Evolutionary conservation across 257 asterid genomes (phyloP), one percentile per base, ranked within the genome.

Genomic region (Penstemon eatonii): DNA sequence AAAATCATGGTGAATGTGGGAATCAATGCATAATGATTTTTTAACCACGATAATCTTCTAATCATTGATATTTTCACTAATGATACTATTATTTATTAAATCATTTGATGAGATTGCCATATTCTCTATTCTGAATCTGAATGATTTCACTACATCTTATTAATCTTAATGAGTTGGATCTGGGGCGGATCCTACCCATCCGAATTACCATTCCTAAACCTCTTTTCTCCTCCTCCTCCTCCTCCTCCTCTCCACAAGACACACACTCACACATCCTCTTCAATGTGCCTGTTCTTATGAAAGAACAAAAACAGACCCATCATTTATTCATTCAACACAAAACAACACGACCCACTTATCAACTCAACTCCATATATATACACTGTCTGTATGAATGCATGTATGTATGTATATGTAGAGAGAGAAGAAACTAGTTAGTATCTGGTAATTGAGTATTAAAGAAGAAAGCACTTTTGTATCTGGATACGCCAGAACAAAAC

Each of bases 381-480:
- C 18, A 15, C 18, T 49, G 33, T 41, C 4, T 8, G 10, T 0
- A 10, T 11, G 2, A 2, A 1, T 4, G 18, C 0, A 45, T 49
- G 33, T 41, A 8, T 8, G 10, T 0, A 10, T 11, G 2, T 12
- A 1, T 4, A 50, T 7, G 4, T 50, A 4, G 18, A 50, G 19
- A 55, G 25, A 55, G 8, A 55, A 19, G 3, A 58, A 38, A 10
- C 3, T 6, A 8, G 8, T 7, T 0, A 56, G 4, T 8, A 36
- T n/a, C 11, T 3, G 19, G 11, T 12, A 49, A 15, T 15, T 15
- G 18, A 52, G 39, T 65, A 75, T 61, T 70, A 66, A 74, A 65
- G 54, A 72, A 62, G 60, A 78, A 78, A 78, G 82, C 81, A 76
- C 76, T 71, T 74, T 81, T 79, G 75, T 61, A 73, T 65, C 67